phyloP scores from a whole-genome alignment of 2,329 filamentous ascomycete species.

The Nigrospora osmanthi region DNA sequence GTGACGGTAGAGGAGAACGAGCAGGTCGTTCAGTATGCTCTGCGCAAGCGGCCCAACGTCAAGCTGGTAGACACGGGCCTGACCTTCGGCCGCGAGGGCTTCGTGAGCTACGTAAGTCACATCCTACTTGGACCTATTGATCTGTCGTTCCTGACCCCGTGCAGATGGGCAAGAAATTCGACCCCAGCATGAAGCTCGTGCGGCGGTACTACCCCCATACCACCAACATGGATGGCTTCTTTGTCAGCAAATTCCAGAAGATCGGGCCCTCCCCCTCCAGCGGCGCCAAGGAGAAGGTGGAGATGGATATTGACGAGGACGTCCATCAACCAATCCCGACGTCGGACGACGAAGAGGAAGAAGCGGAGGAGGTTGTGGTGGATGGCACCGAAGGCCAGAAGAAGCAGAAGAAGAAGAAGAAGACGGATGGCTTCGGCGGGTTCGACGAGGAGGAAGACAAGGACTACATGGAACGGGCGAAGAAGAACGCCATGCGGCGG shows the following conservation, averaged over 20 bases:
- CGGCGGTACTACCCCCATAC: conserved; percentile 83
- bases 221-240: conserved; percentile 97
- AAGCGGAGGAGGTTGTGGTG: conserved; percentile 36
- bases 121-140: too few species aligned
- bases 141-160: background rate
- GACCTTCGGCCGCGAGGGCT: conserved; percentile 85
- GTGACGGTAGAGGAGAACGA: conserved; percentile 72
- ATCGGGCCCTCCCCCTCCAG: conserved; percentile 65
- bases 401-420: conserved; percentile 4
- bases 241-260: conserved; percentile 96
- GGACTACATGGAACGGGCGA: conserved; percentile 65
- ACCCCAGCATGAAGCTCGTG: conserved; percentile 74
- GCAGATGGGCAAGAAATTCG: conserved; percentile 70
- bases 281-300: conserved; percentile 29
- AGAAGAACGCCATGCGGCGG: conserved; percentile 64
- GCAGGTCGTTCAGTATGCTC: conserved; percentile 85
- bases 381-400: conserved; percentile 53
- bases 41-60: conserved; percentile 87
- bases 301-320: background rate
- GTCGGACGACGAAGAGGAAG: background rate
- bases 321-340: too few species aligned
- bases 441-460: conserved; percentile 70
- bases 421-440: conserved; percentile 53
- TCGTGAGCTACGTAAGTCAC: conserved; percentile 65
- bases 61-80: conserved; percentile 87